A percentile compares a stretch with the other conserved stretches of the same genome.
Evolutionary conservation across 306 rosid genomes (phyloP).

Genomic region (Medicago lupulina): DNA sequence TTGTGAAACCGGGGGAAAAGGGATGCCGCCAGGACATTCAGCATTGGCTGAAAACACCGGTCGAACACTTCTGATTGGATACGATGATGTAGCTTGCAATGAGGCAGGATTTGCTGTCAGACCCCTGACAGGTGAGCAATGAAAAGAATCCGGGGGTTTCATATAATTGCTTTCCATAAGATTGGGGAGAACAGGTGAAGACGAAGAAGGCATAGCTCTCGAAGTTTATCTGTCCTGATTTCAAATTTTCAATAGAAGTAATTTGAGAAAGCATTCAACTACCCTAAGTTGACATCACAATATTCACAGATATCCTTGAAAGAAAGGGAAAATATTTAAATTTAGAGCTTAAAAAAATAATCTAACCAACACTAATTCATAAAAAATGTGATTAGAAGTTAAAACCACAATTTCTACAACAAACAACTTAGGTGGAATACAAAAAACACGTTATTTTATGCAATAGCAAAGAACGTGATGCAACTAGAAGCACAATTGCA

Average conservation of each 20-base stretch:
- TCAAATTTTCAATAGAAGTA: neutral
- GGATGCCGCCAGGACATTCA: slow-evolving; percentile 42
- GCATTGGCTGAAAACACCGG: slow-evolving; percentile 54
- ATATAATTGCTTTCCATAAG: slow-evolving; percentile 51
- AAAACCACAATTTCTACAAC: too few relatives aligned
- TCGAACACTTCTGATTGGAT: slow-evolving; percentile 50
- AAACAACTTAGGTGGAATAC: too few relatives aligned
- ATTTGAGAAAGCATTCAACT: neutral
- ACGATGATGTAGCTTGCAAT: slow-evolving; percentile 53
- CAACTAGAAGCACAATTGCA: neutral
- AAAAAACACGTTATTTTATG: too few relatives aligned
- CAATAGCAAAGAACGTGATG: neutral
- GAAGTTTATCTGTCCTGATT: slow-evolving; percentile 44
- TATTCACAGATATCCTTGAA: neutral
- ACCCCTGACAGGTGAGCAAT: slow-evolving; percentile 52
- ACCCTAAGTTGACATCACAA: slow-evolving; percentile 3
- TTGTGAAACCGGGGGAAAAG: slow-evolving; percentile 46
- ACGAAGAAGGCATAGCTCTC: slow-evolving; percentile 57
- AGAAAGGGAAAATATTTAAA: neutral
- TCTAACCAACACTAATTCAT: neutral
- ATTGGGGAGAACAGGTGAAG: slow-evolving; percentile 57
- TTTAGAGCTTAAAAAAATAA: neutral
- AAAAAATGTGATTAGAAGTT: too few relatives aligned
- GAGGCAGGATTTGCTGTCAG: slow-evolving; percentile 46
- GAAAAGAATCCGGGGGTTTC: slow-evolving; percentile 60